Evolutionary conservation across 176 grass and related monocot species (phyloP).

Genomic region (Cenchrus purpureus): DNA sequence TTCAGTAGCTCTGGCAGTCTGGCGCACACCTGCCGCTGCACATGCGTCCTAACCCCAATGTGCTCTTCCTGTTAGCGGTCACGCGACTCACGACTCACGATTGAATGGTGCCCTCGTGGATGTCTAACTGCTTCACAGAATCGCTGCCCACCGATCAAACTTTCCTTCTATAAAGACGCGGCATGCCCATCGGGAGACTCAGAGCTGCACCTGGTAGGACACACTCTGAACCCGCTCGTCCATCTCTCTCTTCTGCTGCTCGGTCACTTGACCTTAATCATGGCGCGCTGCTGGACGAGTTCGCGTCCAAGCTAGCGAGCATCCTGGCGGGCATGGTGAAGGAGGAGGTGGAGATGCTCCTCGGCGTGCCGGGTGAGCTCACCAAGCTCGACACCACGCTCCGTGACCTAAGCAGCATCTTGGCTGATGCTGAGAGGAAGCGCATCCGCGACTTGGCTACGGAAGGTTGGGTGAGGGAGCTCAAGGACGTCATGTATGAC

Average conservation of each 20-base stretch:
- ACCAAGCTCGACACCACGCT: slow-evolving; percentile 31
- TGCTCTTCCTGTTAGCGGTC: no score
- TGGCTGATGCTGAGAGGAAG: slow-evolving; percentile 31
- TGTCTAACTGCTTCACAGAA: no score
- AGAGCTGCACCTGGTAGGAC: no score
- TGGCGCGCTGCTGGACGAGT: slow-evolving; percentile 40
- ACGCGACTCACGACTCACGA: no score
- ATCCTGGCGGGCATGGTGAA: not conserved
- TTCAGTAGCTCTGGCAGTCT: no score
- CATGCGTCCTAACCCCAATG: no score
- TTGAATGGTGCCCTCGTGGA: no score
- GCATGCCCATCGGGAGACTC: no score
- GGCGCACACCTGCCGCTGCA: no score
- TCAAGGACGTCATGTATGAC: slow-evolving; percentile 60
- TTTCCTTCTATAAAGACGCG: no score
- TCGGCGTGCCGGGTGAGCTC: slow-evolving; percentile 40
- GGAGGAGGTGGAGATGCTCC: slow-evolving; percentile 23
- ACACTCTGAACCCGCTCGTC: no score
- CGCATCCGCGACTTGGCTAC: not conserved
- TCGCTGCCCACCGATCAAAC: no score
- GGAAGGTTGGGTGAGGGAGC: slow-evolving; percentile 18
- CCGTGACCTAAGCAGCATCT: not conserved
- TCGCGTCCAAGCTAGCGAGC: not conserved
- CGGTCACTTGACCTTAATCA: not conserved
- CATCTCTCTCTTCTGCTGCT: not conserved